phyloP scores from a whole-genome alignment of 2,329 filamentous ascomycete genomes.

The Xylaria sp. region DNA sequence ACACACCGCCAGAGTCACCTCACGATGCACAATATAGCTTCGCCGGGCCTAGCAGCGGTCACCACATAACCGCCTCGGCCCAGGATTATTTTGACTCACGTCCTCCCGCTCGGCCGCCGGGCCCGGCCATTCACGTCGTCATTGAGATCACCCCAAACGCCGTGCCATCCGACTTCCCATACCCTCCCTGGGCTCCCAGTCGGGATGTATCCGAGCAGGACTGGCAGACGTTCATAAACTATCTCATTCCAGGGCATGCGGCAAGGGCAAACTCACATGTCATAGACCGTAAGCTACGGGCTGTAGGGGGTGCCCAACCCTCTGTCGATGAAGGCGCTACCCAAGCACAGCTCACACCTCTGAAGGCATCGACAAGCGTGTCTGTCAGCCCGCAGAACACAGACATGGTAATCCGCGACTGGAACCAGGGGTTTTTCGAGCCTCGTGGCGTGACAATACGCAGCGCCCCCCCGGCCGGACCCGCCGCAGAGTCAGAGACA shows the following conservation, averaged over 20 bases:
- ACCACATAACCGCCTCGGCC: slow-evolving; percentile 50
- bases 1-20: slow-evolving; percentile 64
- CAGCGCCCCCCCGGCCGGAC: slow-evolving; percentile 42
- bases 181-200: slow-evolving; percentile 51
- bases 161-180: slow-evolving; percentile 59
- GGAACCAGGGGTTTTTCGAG: slow-evolving; percentile 68
- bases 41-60: slow-evolving; percentile 41
- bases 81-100: slow-evolving; percentile 62
- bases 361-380: slow-evolving; percentile 47
- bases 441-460: slow-evolving; percentile 61
- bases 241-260: slow-evolving; percentile 63
- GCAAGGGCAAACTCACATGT: slow-evolving; percentile 59
- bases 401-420: slow-evolving; percentile 61
- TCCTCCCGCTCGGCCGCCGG: slow-evolving; percentile 44
- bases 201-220: slow-evolving; percentile 64
- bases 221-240: slow-evolving; percentile 70
- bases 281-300: slow-evolving; percentile 61
- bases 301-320: slow-evolving; percentile 51
- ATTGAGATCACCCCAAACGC: slow-evolving; percentile 52
- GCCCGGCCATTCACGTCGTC: slow-evolving; percentile 47
- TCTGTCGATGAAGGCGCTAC: slow-evolving; percentile 50
- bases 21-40: slow-evolving; percentile 50
- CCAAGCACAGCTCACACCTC: slow-evolving; percentile 57
- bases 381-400: slow-evolving; percentile 48
- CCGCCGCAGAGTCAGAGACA: slow-evolving; percentile 31